Percentiles rank a stretch among this genome's conserved stretches.
These are phyloP conservation scores for Panaeolus papilionaceus DNA, from an alignment of 768 basidiomycete genomes.

Conservation along the genomic window DNA sequence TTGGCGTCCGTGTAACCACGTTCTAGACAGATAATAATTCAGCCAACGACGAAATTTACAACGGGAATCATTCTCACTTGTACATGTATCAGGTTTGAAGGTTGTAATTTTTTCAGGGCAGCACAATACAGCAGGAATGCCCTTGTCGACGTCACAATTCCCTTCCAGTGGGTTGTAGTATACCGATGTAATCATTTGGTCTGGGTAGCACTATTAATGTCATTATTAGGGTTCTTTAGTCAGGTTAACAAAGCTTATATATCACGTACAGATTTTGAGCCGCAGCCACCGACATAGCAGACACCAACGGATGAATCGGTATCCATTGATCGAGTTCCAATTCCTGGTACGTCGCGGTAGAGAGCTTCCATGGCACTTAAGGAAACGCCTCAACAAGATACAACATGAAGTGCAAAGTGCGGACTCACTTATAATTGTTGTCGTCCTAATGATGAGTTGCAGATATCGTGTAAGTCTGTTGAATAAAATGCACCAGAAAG, in stretches of 20 bases:
- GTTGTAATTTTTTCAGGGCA: constrained; percentile 2
- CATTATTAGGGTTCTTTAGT: not conserved
- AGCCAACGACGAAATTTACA: not conserved
- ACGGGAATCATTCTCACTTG: not conserved
- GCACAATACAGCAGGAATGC: not conserved
- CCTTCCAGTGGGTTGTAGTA: not conserved
- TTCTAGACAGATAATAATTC: not conserved
- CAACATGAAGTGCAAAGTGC: not conserved
- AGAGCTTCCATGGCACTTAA: not conserved
- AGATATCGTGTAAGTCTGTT: not conserved
- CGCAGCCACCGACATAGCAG: not conserved
- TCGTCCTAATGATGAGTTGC: constrained; percentile 11
- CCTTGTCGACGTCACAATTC: not conserved
- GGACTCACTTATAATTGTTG: constrained; percentile 18
- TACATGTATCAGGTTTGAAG: not conserved
- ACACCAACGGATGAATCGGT: not conserved
- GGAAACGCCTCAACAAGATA: not conserved
- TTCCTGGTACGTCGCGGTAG: not conserved
- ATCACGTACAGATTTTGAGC: not conserved
- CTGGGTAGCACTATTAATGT: not conserved
- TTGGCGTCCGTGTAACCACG: not conserved
- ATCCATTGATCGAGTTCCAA: not conserved
- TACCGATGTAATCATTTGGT: not conserved
- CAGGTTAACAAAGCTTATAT: not conserved
- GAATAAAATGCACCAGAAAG: not conserved